Base-by-base conservation (phyloP, 2,329 filamentous ascomycete species). In the Pyricularia sp. region DNA sequence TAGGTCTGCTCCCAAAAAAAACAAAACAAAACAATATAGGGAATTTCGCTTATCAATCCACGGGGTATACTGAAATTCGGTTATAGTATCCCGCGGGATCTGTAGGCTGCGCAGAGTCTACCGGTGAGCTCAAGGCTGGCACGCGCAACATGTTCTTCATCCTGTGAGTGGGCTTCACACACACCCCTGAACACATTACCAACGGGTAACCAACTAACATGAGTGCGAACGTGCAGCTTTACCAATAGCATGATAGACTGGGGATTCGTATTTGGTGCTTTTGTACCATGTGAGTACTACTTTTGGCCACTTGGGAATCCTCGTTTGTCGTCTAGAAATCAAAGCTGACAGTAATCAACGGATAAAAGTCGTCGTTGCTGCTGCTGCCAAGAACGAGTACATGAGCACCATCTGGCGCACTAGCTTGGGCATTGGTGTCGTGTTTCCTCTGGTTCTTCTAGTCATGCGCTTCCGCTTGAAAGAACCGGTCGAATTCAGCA, bases 141-240 rank as follows among this genome's bases (percentile, higher is more conserved):
- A 88, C 88, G 19, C 82, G 93, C n/a, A 93, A 97, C 73, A 82
- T 89, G 53, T 96, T 91, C 91, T 97, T 93, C 72, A 90, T 93
- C 70, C 81, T 96, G 68, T 66, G 33, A 13, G 62, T 53, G 8
- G 96, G 94, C 75, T 96, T 90, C 61, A 96, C 22, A n/a, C 13
- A 31, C 16, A 30, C 7, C 13, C 26, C 13, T 26, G 10, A 96
- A 75, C 85, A 89, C 28, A 89, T 92, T 80, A 96, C 96, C 66
- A 90, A 96, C 72, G 84, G 76, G 71, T 3, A n/a, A 53, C 5
- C 10, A 9, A 30, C 57, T 44, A 9, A 57, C 9, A 2, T 19
- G 16, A 12, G 19, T 63, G n/a, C 55, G 28, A 4, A 22, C 24
- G 19, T 22, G 40, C 31, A 70, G 69, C 4, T 68, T 72, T 60